phyloP scores from a whole-genome alignment of 2,329 filamentous ascomycete genomes.

The Chlorencoelia australis region DNA sequence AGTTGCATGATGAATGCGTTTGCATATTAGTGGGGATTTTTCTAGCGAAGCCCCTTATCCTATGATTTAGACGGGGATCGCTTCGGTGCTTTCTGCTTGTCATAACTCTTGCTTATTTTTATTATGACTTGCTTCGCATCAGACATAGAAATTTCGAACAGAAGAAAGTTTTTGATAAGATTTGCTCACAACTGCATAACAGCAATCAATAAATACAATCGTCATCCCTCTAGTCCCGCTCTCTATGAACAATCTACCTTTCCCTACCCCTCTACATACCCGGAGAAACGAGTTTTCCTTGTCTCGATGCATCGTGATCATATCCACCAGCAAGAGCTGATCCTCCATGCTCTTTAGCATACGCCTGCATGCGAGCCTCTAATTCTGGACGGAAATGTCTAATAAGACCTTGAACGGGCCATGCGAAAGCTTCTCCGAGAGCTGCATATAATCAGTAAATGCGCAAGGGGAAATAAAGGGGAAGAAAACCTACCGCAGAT shows the following conservation, averaged over 20 bases:
- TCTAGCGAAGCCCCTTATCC: too few relatives aligned
- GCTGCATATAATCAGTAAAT: conserved; percentile 36
- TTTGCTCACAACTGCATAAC: conserved; percentile 13
- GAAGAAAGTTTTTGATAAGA: too few relatives aligned
- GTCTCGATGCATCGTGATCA: conserved; percentile 61
- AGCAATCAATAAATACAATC: conserved; percentile 26
- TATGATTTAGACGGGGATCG: too few relatives aligned
- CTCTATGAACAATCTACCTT: conserved; percentile 19
- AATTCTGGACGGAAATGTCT: conserved; percentile 96
- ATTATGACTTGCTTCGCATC: too few relatives aligned
- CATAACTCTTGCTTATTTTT: too few relatives aligned
- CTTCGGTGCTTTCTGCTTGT: too few relatives aligned
- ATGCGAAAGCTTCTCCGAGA: conserved; percentile 94
- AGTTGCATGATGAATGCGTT: too few relatives aligned
- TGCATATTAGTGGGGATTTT: too few relatives aligned
- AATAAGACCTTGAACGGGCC: conserved; percentile 96
- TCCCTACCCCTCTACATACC: conserved; percentile 34
- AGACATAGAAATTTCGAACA: too few relatives aligned
- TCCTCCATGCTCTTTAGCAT: conserved; percentile 62
- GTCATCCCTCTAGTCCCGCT: too few relatives aligned
- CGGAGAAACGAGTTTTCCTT: conserved; percentile 78
- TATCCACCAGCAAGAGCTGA: conserved; percentile 78
- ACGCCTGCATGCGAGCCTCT: conserved; percentile 80
- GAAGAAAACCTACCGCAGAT: conserved; percentile 66
- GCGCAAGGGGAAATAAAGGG: background rate